phyloP scores from a whole-genome alignment of 371 early-diverging fungal genomes.

The Mortierella sp. region DNA sequence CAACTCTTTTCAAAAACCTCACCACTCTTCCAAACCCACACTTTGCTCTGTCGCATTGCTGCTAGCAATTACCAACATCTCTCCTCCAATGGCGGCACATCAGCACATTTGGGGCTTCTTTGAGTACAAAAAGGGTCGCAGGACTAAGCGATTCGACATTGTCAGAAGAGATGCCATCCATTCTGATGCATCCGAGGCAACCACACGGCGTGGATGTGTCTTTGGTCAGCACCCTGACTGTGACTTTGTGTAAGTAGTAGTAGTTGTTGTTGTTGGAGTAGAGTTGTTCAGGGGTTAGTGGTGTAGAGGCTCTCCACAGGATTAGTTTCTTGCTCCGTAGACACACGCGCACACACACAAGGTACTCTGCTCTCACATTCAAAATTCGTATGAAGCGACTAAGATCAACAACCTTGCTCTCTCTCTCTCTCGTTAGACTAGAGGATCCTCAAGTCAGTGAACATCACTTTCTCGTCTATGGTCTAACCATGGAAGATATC shows the following conservation, averaged over 20 bases:
- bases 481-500: slow-evolving; percentile 40
- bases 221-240: slow-evolving; percentile 69
- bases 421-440: not conserved
- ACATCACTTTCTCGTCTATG: slow-evolving; percentile 78
- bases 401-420: slow-evolving; percentile 3
- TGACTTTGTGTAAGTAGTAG: slow-evolving; percentile 65
- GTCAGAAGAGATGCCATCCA: slow-evolving; percentile 9
- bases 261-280: too few species aligned
- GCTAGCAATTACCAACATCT: too few species aligned
- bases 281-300: too few species aligned
- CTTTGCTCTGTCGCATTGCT: too few species aligned
- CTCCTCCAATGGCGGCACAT: too few species aligned
- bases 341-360: too few species aligned
- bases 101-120: slow-evolving; percentile 21
- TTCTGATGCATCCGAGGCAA: slow-evolving; percentile 16
- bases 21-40: too few species aligned
- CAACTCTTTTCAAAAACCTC: too few species aligned
- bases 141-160: slow-evolving; percentile 1
- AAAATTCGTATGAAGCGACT: not conserved
- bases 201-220: slow-evolving; percentile 62
- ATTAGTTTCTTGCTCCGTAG: too few species aligned
- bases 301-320: too few species aligned
- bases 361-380: not conserved
- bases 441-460: slow-evolving; percentile 62
- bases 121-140: not conserved